Evolutionary conservation across 106 monocot species (phyloP).

Genomic region (Acorus calamus): DNA sequence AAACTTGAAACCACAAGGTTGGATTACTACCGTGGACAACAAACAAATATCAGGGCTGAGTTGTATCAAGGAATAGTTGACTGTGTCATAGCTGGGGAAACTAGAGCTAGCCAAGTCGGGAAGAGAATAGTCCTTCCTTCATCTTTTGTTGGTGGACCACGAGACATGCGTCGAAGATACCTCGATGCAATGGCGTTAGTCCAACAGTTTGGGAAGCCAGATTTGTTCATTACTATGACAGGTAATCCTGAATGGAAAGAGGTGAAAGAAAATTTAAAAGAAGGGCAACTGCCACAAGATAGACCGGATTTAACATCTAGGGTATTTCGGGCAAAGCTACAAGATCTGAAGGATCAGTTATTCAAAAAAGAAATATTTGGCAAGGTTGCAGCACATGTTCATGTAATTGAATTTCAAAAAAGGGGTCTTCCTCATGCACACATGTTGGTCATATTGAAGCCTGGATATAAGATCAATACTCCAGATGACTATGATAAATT

Average conservation of each 20-base stretch:
- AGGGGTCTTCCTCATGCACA: constrained; percentile 1
- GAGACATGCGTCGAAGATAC: neutral
- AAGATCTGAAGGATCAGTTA: neutral
- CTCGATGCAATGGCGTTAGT: constrained; percentile 7
- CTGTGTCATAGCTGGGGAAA: neutral
- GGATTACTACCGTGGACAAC: too few species aligned
- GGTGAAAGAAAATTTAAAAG: neutral
- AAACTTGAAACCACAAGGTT: too few species aligned
- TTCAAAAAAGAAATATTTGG: constrained; percentile 6
- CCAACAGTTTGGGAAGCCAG: constrained; percentile 2
- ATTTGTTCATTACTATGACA: constrained; percentile 8
- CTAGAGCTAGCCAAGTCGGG: neutral
- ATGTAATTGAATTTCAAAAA: too few species aligned
- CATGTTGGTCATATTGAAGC: constrained; percentile 2
- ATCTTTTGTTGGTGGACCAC: constrained; percentile 8
- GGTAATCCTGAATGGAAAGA: constrained; percentile 7
- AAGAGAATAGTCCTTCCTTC: neutral
- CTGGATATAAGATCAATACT: too few species aligned
- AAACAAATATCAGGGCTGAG: neutral
- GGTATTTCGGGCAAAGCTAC: constrained; percentile 3
- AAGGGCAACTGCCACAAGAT: neutral
- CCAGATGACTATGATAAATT: neutral
- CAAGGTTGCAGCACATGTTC: neutral
- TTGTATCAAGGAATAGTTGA: constrained; percentile 8
- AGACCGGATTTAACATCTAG: constrained; percentile 1